These are phyloP conservation scores for Pythium insidiosum DNA, from an alignment of 352 stramenopile genomes.

Conservation along the genomic window DNA sequence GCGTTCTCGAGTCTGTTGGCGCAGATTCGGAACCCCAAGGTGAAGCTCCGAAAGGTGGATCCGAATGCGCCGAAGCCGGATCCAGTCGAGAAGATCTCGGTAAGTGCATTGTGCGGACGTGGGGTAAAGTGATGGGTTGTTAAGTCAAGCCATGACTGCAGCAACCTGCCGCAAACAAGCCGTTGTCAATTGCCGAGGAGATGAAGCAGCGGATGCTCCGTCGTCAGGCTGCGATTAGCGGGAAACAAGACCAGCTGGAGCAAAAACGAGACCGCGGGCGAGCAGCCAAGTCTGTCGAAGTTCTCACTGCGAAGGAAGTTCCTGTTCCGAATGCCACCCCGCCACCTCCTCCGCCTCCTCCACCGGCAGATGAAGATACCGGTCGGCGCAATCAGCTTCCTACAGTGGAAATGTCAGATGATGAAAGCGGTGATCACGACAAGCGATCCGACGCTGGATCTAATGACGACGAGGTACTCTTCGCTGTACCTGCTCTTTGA, in stretches of 20 bases:
- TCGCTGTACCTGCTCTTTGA: no score
- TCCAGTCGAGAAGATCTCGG: conserved; percentile 5
- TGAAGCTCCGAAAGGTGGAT: conserved; percentile 6
- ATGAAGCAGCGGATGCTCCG: conserved; percentile 78
- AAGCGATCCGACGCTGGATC: conserved; percentile 46
- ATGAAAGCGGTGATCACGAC: conserved; percentile 49
- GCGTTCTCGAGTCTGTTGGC: conserved; percentile 14
- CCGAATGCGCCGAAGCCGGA: conserved; percentile 1
- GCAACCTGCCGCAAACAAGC: conserved; percentile 24
- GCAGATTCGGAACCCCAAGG: conserved; percentile 20
- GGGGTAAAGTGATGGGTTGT: neutral
- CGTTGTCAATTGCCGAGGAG: conserved; percentile 70
- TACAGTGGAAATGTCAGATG: conserved; percentile 77
- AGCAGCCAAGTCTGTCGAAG: conserved; percentile 55
- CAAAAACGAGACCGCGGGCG: conserved; percentile 68
- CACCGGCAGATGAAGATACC: conserved; percentile 8
- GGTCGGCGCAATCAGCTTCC: conserved; percentile 35
- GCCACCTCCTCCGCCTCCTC: conserved; percentile 19
- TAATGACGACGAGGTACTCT: conserved; percentile 51
- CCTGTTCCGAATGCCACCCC: conserved; percentile 30
- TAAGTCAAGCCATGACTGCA: neutral
- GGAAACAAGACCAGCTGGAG: conserved; percentile 78
- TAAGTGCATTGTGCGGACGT: neutral
- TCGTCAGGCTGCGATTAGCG: conserved; percentile 69
- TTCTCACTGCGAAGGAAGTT: conserved; percentile 78